Evolutionary conservation across 75 land plant species (phyloP).

Genomic region (Pinus albicaulis): DNA sequence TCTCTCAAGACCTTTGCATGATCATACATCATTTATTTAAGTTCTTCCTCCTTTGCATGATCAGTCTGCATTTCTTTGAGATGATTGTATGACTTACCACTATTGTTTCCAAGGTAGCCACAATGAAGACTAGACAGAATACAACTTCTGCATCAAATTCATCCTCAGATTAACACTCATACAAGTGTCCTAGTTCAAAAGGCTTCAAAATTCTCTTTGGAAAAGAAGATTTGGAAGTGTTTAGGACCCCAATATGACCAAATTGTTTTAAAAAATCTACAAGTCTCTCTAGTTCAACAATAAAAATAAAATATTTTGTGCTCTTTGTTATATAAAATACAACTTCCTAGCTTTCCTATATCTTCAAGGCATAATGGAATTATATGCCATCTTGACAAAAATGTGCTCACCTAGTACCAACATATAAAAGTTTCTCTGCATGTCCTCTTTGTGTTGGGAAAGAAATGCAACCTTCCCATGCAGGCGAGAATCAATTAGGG

Average conservation of each 20-base stretch:
- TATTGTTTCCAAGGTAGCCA: slow-evolving; percentile 79
- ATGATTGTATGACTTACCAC: slow-evolving; percentile 95
- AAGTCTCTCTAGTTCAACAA: background rate
- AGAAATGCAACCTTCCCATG: slow-evolving; percentile 82
- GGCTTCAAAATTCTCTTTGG: background rate
- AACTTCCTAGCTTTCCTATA: background rate
- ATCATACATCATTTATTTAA: slow-evolving; percentile 83
- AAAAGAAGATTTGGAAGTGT: background rate
- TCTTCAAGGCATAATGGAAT: background rate
- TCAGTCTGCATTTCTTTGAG: slow-evolving; percentile 81
- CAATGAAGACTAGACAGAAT: slow-evolving; percentile 77
- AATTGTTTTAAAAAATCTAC: background rate
- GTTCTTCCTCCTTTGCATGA: slow-evolving; percentile 79
- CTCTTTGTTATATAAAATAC: background rate
- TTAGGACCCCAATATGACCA: background rate
- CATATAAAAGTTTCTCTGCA: slow-evolving; percentile 60
- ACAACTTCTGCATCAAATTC: slow-evolving; percentile 49
- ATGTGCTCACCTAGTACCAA: slow-evolving; percentile 56
- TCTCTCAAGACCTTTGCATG: slow-evolving; percentile 58
- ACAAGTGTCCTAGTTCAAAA: background rate
- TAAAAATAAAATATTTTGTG: no score
- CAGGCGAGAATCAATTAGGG: slow-evolving; percentile 54
- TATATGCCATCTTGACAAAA: background rate
- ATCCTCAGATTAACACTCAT: background rate
- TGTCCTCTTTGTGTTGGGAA: slow-evolving; percentile 48